Base-by-base conservation (phyloP, 1,139 yeast genomes). In the Zygosaccharomyces sapae region DNA sequence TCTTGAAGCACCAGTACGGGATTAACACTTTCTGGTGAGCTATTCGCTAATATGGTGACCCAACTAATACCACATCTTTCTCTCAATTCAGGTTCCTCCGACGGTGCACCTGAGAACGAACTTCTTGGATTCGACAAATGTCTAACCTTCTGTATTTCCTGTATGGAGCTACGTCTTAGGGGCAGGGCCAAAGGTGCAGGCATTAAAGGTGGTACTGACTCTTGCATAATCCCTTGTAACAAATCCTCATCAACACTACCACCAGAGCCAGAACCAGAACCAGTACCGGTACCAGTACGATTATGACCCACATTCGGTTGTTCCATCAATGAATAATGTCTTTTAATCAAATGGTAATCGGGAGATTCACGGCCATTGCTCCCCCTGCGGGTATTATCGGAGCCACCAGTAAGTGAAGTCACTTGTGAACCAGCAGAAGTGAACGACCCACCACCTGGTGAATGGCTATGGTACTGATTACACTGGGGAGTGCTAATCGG, bases 71-170 rank as follows among this genome's bases (percentile, higher is more conserved):
- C 44, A 18, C 30, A 24, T 9, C 42, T 43, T 9, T 33, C 33
- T 1, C 38, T 18, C 9, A 46, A 30, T 19, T 37, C 36, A 13
- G 61, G 58, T 44, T 62, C 64, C 44, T 58, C 54, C 2, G 51
- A 36, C 2, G 65, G 56, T 3, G 52, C 49, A 2, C 65, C 66
- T 2, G 69, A 62, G 38, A 65, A 63, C 1, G 69, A 65, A 47
- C 67, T 62, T 43, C 69, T 53, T 10, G 69, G 69, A 45, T 65
- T 65, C 47, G 63, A 43, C 34, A 58, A 49, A 38, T 62, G 67
- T 44, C 67, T 55, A 16, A 64, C 58, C 55, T 62, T 58, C 41
- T 61, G 62, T 13, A 61, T 62, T 22, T 63, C 68, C 44, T 63
- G 63, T 7, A 62, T 51, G n/a, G 67, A 62, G 20, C 63, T 52